phyloP scores from a whole-genome alignment of 164 flowering plant genomes.

The Vitis rotundifolia region DNA sequence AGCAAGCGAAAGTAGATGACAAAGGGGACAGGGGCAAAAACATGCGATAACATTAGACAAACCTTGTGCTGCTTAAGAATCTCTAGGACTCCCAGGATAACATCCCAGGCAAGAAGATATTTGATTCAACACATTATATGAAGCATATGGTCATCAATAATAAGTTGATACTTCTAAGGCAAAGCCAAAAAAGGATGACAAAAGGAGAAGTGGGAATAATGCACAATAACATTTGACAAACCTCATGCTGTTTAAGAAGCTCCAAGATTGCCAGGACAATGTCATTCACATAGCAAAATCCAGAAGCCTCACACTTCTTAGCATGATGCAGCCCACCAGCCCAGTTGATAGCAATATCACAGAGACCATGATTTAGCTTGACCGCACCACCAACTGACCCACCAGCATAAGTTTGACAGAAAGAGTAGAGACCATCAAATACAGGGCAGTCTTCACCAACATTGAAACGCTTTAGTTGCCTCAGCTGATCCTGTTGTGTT shows the following conservation, averaged over 20 bases:
- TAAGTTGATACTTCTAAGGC: too few species aligned
- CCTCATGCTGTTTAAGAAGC: slow-evolving; percentile 53
- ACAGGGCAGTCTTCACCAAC: slow-evolving; percentile 64
- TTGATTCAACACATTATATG: too few species aligned
- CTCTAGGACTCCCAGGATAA: too few species aligned
- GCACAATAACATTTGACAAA: background rate
- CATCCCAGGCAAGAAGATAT: too few species aligned
- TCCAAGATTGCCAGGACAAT: slow-evolving; percentile 59
- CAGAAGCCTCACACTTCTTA: slow-evolving; percentile 68
- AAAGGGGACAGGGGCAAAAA: too few species aligned
- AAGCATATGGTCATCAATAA: too few species aligned
- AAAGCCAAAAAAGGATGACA: too few species aligned
- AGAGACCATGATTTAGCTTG: slow-evolving; percentile 37
- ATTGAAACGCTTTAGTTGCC: slow-evolving; percentile 53
- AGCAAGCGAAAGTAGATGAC: too few species aligned
- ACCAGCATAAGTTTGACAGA: slow-evolving; percentile 63
- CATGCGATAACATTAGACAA: too few species aligned
- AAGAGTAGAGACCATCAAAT: slow-evolving; percentile 59
- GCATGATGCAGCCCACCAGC: slow-evolving; percentile 71
- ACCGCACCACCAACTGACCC: slow-evolving; percentile 62
- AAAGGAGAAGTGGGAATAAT: too few species aligned
- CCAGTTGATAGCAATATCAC: slow-evolving; percentile 67
- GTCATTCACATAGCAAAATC: slow-evolving; percentile 65
- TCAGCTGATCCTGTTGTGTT: slow-evolving; percentile 51
- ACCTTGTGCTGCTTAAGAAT: too few species aligned